Conservation (phyloP, 495 filamentous ascomycete species). For the Daldinia vernicosa region DNA sequence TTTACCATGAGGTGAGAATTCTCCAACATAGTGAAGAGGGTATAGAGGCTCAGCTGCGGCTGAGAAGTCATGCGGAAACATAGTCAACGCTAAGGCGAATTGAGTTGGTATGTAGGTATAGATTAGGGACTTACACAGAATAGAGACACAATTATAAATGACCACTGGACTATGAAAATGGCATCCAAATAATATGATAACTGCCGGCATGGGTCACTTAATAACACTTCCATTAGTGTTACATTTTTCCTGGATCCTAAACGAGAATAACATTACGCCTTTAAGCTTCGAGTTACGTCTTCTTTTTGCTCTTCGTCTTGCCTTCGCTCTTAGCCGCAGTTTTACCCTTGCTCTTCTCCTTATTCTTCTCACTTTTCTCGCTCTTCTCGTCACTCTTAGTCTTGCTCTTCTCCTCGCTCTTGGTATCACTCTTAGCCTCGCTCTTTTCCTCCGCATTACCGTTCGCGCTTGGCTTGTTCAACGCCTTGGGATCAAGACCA, state of each 20-base stretch:
- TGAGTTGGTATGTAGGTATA: background rate
- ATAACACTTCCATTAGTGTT: background rate
- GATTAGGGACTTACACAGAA: background rate
- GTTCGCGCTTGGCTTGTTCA: conserved; percentile 46
- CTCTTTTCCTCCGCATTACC: conserved; percentile 35
- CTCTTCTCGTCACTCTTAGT: conserved; percentile 34
- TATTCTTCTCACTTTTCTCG: conserved; percentile 11
- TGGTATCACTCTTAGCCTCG: conserved; percentile 15
- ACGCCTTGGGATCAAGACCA: conserved; percentile 62
- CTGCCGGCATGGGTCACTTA: background rate
- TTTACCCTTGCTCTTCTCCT: conserved; percentile 32
- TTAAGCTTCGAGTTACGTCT: conserved; percentile 27
- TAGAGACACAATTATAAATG: background rate
- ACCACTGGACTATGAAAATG: too few species aligned
- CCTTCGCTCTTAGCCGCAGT: conserved; percentile 22
- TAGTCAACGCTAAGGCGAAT: conserved; percentile 4
- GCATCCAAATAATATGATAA: background rate
- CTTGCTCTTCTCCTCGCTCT: conserved; percentile 34
- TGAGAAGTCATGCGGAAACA: conserved; percentile 16
- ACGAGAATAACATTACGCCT: conserved; percentile 17
- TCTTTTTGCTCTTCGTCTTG: conserved; percentile 46
- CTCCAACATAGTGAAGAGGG: too few species aligned
- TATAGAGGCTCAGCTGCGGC: background rate
- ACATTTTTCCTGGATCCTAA: conserved; percentile 5
- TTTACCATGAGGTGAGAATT: too few species aligned